A percentile compares a stretch with the other conserved stretches of the same genome.
These are phyloP conservation scores for Trichoderma arundinaceum DNA, from an alignment of 2,329 filamentous ascomycete genomes.

Conservation along the genomic window DNA sequence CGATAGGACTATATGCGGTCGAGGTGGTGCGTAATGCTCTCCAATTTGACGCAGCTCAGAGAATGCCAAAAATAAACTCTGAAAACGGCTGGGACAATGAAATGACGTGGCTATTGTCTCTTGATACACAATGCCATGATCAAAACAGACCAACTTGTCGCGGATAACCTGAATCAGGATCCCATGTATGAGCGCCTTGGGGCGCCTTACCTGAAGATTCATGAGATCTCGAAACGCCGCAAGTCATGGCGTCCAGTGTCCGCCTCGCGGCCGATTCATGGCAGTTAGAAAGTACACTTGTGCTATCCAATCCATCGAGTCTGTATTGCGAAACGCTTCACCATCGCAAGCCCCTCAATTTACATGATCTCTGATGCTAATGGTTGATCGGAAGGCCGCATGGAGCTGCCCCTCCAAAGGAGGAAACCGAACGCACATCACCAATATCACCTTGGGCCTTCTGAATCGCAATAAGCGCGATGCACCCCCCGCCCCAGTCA, in stretches of 20 bases:
- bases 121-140: neutral
- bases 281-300: neutral
- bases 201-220: conserved; percentile 2
- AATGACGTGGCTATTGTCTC: neutral
- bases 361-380: neutral
- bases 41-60: too few relatives aligned
- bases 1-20: too few relatives aligned
- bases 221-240: conserved; percentile 13
- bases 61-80: too few relatives aligned
- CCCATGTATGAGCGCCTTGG: neutral
- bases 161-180: neutral
- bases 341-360: conserved; percentile 6
- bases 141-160: neutral
- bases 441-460: conserved; percentile 23
- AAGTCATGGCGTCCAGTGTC: neutral
- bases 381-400: neutral
- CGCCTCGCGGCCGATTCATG: neutral
- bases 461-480: conserved; percentile 26
- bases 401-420: neutral
- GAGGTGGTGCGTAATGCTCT: neutral
- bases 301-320: conserved; percentile 14
- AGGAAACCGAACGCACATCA: neutral
- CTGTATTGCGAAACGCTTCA: neutral
- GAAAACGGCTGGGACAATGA: neutral
- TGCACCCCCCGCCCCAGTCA: conserved; percentile 10